Percentiles rank a stretch among this genome's conserved stretches.
These are phyloP conservation scores for Malassezia yamatoensis DNA, from an alignment of 1,284 basidiomycete species.

Conservation along the genomic window DNA sequence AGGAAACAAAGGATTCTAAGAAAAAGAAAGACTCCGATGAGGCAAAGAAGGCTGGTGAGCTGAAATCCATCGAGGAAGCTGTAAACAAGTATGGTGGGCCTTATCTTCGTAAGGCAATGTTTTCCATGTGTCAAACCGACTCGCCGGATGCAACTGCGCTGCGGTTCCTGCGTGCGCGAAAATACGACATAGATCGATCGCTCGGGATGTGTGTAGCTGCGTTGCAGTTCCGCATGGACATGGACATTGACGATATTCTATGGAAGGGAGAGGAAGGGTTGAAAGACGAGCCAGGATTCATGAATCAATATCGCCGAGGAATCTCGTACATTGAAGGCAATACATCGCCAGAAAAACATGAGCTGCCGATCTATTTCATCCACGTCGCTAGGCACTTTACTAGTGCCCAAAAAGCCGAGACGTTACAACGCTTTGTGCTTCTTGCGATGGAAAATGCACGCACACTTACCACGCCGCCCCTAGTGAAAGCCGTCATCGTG, in stretches of 20 bases:
- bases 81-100: conserved; percentile 44
- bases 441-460: conserved; percentile 45
- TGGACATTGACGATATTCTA: conserved; percentile 42
- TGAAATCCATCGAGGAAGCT: conserved; percentile 37
- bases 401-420: conserved; percentile 44
- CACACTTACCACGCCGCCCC: conserved; percentile 39
- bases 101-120: conserved; percentile 33
- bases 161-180: conserved; percentile 47
- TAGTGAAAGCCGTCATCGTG: conserved; percentile 42
- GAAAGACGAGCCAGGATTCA: conserved; percentile 44
- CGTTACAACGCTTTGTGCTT: conserved; percentile 45
- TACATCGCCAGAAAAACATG: conserved; percentile 27
- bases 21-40: conserved; percentile 44
- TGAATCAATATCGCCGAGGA: conserved; percentile 47
- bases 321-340: conserved; percentile 48
- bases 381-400: conserved; percentile 47
- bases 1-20: conserved; percentile 22
- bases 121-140: conserved; percentile 36
- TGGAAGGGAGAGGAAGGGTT: conserved; percentile 46
- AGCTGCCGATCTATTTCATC: conserved; percentile 47
- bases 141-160: conserved; percentile 42
- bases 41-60: conserved; percentile 36
- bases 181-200: conserved; percentile 47
- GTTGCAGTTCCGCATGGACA: conserved; percentile 47
- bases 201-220: conserved; percentile 46